Evolutionary conservation across 805 yeast species (phyloP).

Genomic region (Cyberlindnera xylosilytica): DNA sequence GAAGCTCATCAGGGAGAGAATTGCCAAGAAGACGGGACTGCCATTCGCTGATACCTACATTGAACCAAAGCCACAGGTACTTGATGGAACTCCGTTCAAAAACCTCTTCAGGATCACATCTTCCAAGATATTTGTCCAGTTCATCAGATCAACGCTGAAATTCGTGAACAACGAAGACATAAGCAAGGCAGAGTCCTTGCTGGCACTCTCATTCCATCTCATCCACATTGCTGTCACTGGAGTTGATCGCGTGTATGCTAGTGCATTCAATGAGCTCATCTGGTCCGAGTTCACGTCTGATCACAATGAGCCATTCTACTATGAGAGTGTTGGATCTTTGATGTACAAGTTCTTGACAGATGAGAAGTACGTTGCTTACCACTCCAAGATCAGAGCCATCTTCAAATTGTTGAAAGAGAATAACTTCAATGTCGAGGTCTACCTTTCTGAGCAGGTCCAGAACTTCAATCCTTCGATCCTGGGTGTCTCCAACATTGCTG

Average conservation of each 20-base stretch:
- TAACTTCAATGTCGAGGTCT: constrained; percentile 29
- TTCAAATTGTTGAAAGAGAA: constrained; percentile 34
- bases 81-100: constrained; percentile 39
- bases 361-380: constrained; percentile 41
- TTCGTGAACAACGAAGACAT: constrained; percentile 33
- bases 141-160: constrained; percentile 47
- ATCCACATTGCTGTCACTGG: constrained; percentile 55
- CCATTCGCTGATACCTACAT: constrained; percentile 50
- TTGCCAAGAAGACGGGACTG: constrained; percentile 37
- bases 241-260: constrained; percentile 29
- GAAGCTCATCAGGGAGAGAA: constrained; percentile 49
- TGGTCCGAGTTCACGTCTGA: constrained; percentile 35
- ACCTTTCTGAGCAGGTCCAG: constrained; percentile 35
- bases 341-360: constrained; percentile 40
- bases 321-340: constrained; percentile 37
- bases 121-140: constrained; percentile 49
- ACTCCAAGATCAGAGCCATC: constrained; percentile 56
- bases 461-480: constrained; percentile 28
- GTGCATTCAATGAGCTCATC: constrained; percentile 29
- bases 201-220: constrained; percentile 61
- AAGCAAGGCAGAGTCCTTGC: constrained; percentile 50
- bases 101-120: constrained; percentile 50
- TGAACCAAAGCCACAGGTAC: constrained; percentile 44
- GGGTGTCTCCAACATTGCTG: constrained; percentile 6
- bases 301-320: constrained; percentile 36